phyloP scores from a whole-genome alignment of 768 basidiomycete species.

The Mycena metata region DNA sequence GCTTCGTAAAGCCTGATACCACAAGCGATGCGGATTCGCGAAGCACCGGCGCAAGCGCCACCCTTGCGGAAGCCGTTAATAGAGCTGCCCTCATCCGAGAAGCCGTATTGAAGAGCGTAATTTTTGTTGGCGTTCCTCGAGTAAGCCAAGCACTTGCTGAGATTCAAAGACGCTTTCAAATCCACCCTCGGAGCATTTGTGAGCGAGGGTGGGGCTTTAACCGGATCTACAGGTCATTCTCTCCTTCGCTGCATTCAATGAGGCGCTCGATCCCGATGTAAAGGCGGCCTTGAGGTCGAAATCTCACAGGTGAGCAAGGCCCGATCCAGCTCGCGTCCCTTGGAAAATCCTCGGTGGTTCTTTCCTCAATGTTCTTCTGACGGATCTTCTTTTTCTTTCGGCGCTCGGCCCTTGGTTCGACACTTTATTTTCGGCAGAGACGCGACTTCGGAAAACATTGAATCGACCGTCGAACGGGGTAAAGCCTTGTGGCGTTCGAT shows the following conservation, averaged over 20 bases:
- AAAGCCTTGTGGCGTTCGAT: constrained; percentile 86
- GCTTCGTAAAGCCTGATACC: constrained; percentile 68
- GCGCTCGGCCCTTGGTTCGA: constrained; percentile 24
- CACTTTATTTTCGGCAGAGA: constrained; percentile 55
- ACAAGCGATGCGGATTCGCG: constrained; percentile 53
- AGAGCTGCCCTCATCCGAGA: constrained; percentile 91
- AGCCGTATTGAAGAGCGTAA: constrained; percentile 88
- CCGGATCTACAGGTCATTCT: constrained; percentile 76
- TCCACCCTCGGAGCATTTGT: constrained; percentile 9
- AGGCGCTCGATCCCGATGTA: constrained; percentile 86
- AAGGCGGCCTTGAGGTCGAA: constrained; percentile 75
- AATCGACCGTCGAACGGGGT: constrained; percentile 78
- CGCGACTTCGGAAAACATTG: constrained; percentile 73
- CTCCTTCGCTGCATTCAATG: constrained; percentile 80
- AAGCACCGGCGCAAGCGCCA: constrained; percentile 55
- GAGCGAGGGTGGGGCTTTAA: constrained; percentile 28
- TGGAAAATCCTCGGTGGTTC: constrained; percentile 32
- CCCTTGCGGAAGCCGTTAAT: constrained; percentile 69
- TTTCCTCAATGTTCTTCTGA: constrained; percentile 36
- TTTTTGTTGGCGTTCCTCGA: constrained; percentile 90
- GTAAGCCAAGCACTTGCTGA: constrained; percentile 66
- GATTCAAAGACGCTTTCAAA: constrained; percentile 8
- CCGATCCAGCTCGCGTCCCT: constrained; percentile 29
- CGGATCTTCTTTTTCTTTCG: constrained; percentile 34
- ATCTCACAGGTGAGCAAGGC: constrained; percentile 69